Conservation (phyloP, 345 rosid genomes). For the Hibiscus mutabilis region DNA sequence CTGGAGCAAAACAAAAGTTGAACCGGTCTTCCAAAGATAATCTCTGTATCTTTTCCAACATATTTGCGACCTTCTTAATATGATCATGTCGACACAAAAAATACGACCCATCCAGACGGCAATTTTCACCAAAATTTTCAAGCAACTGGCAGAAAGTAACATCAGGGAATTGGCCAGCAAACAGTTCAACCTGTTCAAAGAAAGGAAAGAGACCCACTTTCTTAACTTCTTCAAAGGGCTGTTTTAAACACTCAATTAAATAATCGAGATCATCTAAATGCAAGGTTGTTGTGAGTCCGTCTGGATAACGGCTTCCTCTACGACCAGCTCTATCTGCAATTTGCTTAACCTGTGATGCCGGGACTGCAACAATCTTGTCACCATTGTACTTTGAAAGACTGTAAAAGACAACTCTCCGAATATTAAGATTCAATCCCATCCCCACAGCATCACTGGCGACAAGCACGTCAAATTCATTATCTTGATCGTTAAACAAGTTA, state of each 20-base stretch:
- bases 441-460: slow-evolving; percentile 99
- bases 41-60: slow-evolving; percentile 79
- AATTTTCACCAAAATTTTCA: slow-evolving; percentile 67
- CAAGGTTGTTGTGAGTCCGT: slow-evolving; percentile 81
- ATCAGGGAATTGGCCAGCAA: slow-evolving; percentile 59
- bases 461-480: slow-evolving; percentile 83
- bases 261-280: slow-evolving; percentile 62
- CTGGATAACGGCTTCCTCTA: slow-evolving; percentile 83
- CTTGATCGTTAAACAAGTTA: slow-evolving; percentile 76
- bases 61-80: slow-evolving; percentile 88
- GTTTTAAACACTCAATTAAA: slow-evolving; percentile 76
- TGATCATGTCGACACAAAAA: slow-evolving; percentile 76
- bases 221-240: slow-evolving; percentile 68
- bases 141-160: slow-evolving; percentile 55
- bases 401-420: slow-evolving; percentile 79
- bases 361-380: slow-evolving; percentile 74
- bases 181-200: slow-evolving; percentile 91
- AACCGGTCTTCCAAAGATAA: slow-evolving; percentile 82
- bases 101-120: slow-evolving; percentile 80
- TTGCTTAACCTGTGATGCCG: slow-evolving; percentile 88
- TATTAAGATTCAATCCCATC: slow-evolving; percentile 92
- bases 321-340: slow-evolving; percentile 97
- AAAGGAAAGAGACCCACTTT: slow-evolving; percentile 88
- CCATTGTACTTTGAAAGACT: slow-evolving; percentile 77
- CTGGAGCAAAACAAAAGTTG: slow-evolving; percentile 95